Percentiles rank a stretch among this genome's conserved stretches.
Evolutionary conservation across 352 stramenopile species (phyloP).

Genomic region (Pythium plurisporium): DNA sequence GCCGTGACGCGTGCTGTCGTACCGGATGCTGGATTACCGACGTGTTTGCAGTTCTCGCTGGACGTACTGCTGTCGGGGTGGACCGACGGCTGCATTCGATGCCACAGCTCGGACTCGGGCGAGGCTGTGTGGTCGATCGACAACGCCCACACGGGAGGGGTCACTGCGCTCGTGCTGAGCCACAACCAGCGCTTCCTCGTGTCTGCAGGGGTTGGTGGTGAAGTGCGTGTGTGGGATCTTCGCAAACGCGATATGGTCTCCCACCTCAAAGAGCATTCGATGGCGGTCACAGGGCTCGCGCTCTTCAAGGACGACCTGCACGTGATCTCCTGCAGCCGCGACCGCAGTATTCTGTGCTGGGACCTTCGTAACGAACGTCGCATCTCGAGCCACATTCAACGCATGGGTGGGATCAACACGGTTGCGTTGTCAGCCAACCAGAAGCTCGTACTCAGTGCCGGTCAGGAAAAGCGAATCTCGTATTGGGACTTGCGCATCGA

Average conservation of each 20-base stretch:
- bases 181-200: conserved; percentile 89
- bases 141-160: conserved; percentile 85
- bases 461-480: conserved; percentile 91
- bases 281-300: conserved; percentile 77
- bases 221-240: conserved; percentile 93
- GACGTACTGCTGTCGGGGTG: conserved; percentile 89
- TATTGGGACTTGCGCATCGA: conserved; percentile 90
- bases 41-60: conserved; percentile 79
- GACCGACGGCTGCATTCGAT: conserved; percentile 86
- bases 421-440: conserved; percentile 86
- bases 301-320: conserved; percentile 90
- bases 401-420: conserved; percentile 92
- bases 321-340: conserved; percentile 83
- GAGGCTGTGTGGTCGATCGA: conserved; percentile 85
- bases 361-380: conserved; percentile 85
- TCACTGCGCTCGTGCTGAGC: conserved; percentile 86
- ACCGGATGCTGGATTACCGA: conserved; percentile 54
- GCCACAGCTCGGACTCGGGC: conserved; percentile 83
- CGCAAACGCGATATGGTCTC: conserved; percentile 86
- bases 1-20: conserved; percentile 53
- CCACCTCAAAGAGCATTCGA: conserved; percentile 91
- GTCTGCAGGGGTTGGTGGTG: conserved; percentile 73
- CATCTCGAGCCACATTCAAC: conserved; percentile 87
- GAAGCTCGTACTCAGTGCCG: conserved; percentile 86
- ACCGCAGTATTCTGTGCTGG: conserved; percentile 92